Conservation (phyloP, 1,284 basidiomycete genomes). For the Tilletiaria anomala region DNA sequence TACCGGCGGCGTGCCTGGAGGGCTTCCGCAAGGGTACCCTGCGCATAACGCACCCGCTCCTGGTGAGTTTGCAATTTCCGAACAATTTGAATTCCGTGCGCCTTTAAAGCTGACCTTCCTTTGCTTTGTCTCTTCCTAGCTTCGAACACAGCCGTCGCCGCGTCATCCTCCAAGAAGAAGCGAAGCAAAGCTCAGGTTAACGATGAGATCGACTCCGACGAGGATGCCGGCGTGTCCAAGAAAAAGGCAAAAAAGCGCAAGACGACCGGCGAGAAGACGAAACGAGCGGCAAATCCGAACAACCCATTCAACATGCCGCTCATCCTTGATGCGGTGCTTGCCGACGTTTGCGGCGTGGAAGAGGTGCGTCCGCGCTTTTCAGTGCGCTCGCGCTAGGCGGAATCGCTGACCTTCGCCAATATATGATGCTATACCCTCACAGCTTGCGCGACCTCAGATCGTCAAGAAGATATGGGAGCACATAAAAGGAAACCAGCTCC, state of each 20-base stretch:
- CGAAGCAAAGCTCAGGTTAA: conserved; percentile 2
- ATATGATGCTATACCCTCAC: conserved; percentile 12
- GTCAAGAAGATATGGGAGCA: conserved; percentile 74
- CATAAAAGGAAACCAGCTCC: conserved; percentile 61
- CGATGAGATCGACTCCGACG: conserved; percentile 1
- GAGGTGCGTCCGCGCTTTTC: conserved; percentile 12
- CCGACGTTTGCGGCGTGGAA: conserved; percentile 32
- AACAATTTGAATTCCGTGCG: too few relatives aligned
- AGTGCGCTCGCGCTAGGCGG: not conserved
- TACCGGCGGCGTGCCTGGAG: conserved; percentile 18
- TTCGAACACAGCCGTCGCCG: not conserved
- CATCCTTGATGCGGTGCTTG: conserved; percentile 22
- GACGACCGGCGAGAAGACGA: conserved; percentile 10
- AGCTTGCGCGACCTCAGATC: conserved; percentile 67
- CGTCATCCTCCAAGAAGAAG: conserved; percentile 4
- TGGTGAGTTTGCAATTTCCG: too few relatives aligned
- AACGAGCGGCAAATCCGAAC: conserved; percentile 32
- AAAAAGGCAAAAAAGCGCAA: conserved; percentile 24
- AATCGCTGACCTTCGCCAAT: not conserved
- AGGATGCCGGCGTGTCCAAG: conserved; percentile 18
- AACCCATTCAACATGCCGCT: conserved; percentile 36
- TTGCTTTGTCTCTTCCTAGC: too few relatives aligned
- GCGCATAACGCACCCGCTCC: too few relatives aligned
- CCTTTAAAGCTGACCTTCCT: too few relatives aligned
- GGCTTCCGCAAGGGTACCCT: conserved; percentile 5